Evolutionary conservation across 164 flowering plant species (phyloP), one percentile per base, ranked within the genome.

Genomic region (Annona squamosa): DNA sequence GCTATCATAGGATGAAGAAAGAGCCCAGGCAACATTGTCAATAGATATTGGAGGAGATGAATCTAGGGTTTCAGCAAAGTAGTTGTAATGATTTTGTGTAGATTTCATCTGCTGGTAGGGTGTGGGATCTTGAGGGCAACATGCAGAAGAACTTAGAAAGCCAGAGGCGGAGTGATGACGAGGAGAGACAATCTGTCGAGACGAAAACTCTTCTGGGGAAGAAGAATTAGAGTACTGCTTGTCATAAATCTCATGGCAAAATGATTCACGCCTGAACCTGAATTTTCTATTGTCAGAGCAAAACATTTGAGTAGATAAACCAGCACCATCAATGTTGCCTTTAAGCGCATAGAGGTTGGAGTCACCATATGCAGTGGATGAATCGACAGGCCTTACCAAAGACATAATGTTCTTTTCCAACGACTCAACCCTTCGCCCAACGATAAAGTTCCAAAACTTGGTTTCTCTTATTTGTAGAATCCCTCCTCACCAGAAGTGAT

Each of bases 141-240:
- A 83, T 64, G 77, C 65, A 75, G 75, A 74, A 75, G 75, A 74
- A 46, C 71, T 81, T n/a, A 85, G 75, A 46, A 72, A 63, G 18
- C 77, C 79, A 56, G 85, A 76, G 46, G 73, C 77, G 3, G 86
- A 76, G 70, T 84, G 79, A 17, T 75, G 77, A 26, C 37, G 37
- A 13, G 71, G 63, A 7, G 84, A 78, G 71, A 71, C 73, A 4
- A 73, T n/a, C n/a, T 18, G 72, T n/a, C 46, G 63, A 12, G 43
- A 26, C 47, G 59, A 68, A 56, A 61, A 59, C 69, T 87, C 91
- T 75, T 85, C 91, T 10, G 78, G 56, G 9, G 89, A 89, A 37
- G 96, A 89, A 37, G 96, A 89, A 75, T 81, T 80, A 1, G 89
- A 78, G 77, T 81, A 90, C 67, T 82, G 85, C 18, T 83, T 83